phyloP scores from a whole-genome alignment of 2,329 filamentous ascomycete genomes.

The Diaporthe eres region DNA sequence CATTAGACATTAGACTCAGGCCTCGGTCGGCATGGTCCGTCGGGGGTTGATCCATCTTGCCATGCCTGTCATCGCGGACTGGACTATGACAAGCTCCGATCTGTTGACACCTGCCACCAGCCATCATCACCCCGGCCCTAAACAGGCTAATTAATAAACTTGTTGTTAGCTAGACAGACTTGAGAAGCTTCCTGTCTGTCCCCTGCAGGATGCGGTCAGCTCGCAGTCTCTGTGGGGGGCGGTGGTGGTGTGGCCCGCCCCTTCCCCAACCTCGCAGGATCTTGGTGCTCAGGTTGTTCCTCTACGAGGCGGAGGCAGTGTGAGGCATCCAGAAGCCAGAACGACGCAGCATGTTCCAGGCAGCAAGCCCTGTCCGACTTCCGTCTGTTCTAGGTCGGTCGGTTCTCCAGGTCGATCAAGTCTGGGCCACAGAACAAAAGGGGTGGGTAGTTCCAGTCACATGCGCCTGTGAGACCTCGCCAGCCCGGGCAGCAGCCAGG shows the following conservation, averaged over 20 bases:
- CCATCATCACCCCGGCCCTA: neutral
- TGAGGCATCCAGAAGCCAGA: neutral
- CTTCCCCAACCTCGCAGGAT: neutral
- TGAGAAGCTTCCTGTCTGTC: slow-evolving; percentile 15
- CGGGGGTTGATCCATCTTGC: slow-evolving; percentile 4
- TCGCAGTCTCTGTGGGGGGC: neutral
- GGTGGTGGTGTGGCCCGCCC: neutral
- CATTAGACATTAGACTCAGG: neutral
- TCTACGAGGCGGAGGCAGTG: neutral
- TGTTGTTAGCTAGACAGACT: neutral
- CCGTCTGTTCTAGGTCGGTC: neutral
- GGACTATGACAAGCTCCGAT: slow-evolving; percentile 27
- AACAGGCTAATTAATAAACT: neutral
- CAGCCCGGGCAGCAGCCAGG: neutral
- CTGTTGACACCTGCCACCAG: slow-evolving; percentile 15
- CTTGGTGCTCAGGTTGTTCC: neutral
- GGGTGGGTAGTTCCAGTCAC: slow-evolving; percentile 4
- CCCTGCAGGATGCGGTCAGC: slow-evolving; percentile 23
- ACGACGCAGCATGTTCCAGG: neutral
- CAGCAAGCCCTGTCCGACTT: neutral
- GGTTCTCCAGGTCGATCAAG: neutral
- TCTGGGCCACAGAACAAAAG: neutral
- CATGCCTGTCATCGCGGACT: slow-evolving; percentile 31
- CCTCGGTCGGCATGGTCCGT: slow-evolving; percentile 18
- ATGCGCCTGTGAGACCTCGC: slow-evolving; percentile 22